Evolutionary conservation across 2,329 filamentous ascomycete species (phyloP), one percentile per base, ranked within the genome.

Genomic region (Oidium heveae): DNA sequence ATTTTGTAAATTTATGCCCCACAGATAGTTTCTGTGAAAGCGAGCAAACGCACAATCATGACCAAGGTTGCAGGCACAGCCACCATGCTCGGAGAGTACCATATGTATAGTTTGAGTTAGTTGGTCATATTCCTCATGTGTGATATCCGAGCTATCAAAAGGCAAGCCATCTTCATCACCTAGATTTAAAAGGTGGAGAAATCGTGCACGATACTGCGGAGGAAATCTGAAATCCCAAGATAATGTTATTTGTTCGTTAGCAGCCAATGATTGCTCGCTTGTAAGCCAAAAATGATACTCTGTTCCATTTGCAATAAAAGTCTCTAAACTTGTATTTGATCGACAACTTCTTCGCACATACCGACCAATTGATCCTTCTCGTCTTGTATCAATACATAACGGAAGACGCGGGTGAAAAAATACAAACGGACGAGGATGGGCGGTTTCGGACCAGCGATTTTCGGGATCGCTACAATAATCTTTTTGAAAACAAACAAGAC

Each of bases 211-310:
- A 1, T 72, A 68, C 58, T 69, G 75, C 64, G 71, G 82, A 61
- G 71, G 76, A 59, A 74, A 75, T 59, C 67, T 76, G 68, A 74
- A 89, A 63, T 79, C 85, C 85, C 72, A 86, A 54, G 70, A 76
- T 61, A 73, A 75, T 28, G 72, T 85, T 62, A 76, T 77, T 61
- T 79, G 76, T 61, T 80, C 77, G 43, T 74, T 71, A 0, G 78
- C 71, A 16, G 74, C 68, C 55, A 96, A 87, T 39, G 81, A 74
- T 54, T 83, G 76, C 61, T 85, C 85, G 61, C 86, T 87, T 56
- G 94, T 79, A 58, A 95, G 81, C 76, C 89, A 95, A 66, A 96
- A 94, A 64, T 91, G 86, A 63, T 89, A 94, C 59, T 89, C 82
- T 0, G 79, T 80, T 3, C 76, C 74, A 50, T 79, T 80, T 1